phyloP scores from a whole-genome alignment of 805 yeast genomes.

The Candida ortonii region DNA sequence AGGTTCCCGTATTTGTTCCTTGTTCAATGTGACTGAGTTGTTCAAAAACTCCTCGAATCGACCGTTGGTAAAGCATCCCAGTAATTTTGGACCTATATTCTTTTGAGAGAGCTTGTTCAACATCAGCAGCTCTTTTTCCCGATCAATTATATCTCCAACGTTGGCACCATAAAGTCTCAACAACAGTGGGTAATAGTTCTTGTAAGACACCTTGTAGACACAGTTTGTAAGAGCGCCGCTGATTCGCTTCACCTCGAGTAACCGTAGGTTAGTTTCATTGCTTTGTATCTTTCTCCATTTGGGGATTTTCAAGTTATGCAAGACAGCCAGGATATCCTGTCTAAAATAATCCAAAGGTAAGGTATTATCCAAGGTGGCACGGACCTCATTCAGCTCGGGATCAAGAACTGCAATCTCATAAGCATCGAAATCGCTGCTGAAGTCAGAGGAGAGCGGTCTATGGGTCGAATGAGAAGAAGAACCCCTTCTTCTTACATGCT shows the following conservation, averaged over 20 bases:
- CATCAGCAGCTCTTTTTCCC: conserved; percentile 73
- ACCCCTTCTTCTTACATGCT: conserved; percentile 21
- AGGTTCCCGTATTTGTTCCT: conserved; percentile 69
- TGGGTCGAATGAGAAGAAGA: conserved; percentile 24
- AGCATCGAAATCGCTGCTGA: conserved; percentile 4
- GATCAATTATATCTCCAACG: conserved; percentile 79
- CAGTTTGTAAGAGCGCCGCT: conserved; percentile 94
- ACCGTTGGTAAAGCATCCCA: conserved; percentile 91
- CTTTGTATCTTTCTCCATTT: conserved; percentile 67
- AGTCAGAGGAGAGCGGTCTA: conserved; percentile 20
- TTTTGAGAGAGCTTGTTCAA: conserved; percentile 70
- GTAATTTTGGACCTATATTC: conserved; percentile 81
- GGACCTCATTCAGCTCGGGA: conserved; percentile 33
- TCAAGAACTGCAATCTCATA: conserved; percentile 11
- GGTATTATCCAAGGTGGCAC: conserved; percentile 65
- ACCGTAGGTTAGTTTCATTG: conserved; percentile 36
- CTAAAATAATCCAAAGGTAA: conserved; percentile 83
- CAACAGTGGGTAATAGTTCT: conserved; percentile 55
- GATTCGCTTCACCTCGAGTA: conserved; percentile 60
- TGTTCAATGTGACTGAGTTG: conserved; percentile 74
- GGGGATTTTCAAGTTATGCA: conserved; percentile 62
- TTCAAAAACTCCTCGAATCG: conserved; percentile 90
- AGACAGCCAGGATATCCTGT: conserved; percentile 67
- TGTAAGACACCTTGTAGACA: conserved; percentile 60
- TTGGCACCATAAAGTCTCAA: conserved; percentile 87